A percentile compares a stretch with the other conserved stretches of the same genome.
Evolutionary conservation across 768 basidiomycete genomes (phyloP).

Genomic region (Russula vinacea): DNA sequence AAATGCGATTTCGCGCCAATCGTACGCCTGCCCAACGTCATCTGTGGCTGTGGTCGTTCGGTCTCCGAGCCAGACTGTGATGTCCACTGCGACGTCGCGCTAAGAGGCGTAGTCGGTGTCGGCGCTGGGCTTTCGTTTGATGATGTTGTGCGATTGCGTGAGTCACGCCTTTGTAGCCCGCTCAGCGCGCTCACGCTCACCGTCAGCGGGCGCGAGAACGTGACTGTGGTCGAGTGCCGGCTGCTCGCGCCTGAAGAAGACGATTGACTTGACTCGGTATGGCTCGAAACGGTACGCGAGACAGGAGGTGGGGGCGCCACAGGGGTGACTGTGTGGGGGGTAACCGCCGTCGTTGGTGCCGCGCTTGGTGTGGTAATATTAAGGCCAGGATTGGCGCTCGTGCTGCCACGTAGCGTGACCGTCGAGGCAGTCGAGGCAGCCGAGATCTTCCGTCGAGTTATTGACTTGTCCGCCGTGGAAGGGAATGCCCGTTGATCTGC

Average conservation of each 20-base stretch:
- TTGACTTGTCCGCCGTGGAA: conserved; percentile 34
- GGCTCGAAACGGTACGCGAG: no score
- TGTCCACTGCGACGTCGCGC: conserved; percentile 39
- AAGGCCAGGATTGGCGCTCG: conserved; percentile 43
- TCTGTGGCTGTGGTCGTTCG: conserved; percentile 45
- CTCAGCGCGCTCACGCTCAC: conserved; percentile 52
- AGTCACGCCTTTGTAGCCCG: conserved; percentile 55
- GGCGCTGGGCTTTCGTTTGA: conserved; percentile 38
- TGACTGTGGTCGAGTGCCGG: conserved; percentile 41
- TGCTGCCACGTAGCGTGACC: conserved; percentile 45
- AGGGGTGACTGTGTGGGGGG: conserved; percentile 57
- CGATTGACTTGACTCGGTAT: conserved; percentile 49
- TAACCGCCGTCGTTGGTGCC: conserved; percentile 56
- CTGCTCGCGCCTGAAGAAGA: conserved; percentile 35
- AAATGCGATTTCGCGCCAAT: conserved; percentile 43
- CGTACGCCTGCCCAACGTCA: conserved; percentile 36
- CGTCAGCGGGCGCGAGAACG: conserved; percentile 62
- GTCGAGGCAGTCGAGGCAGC: conserved; percentile 44
- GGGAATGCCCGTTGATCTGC: conserved; percentile 29
- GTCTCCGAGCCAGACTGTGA: conserved; percentile 50
- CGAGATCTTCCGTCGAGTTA: conserved; percentile 43
- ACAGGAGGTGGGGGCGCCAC: conserved; percentile 37
- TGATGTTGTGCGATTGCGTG: conserved; percentile 38
- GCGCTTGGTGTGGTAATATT: conserved; percentile 53
- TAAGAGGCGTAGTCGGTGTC: conserved; percentile 35